These are phyloP conservation scores for Violaceomyces palustris DNA, from an alignment of 1,284 basidiomycete species.

Conservation along the genomic window DNA sequence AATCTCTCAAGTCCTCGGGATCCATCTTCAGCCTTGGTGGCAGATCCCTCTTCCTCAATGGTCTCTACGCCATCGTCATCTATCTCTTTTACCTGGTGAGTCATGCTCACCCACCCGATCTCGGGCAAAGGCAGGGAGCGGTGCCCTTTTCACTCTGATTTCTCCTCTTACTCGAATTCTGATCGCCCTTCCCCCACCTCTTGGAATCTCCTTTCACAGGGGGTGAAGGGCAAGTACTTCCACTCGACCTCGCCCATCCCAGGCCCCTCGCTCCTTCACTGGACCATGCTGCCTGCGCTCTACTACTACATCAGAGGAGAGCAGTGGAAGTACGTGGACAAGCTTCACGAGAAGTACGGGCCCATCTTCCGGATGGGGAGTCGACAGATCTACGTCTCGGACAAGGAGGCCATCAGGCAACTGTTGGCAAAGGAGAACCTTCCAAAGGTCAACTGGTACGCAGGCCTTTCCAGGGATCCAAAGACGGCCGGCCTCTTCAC, in stretches of 20 bases:
- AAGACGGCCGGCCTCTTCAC: constrained; percentile 8
- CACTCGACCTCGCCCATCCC: constrained; percentile 3
- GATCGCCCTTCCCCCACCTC: not conserved
- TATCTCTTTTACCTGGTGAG: not conserved
- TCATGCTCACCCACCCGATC: not conserved
- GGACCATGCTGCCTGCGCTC: constrained; percentile 5
- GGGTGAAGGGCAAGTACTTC: constrained; percentile 2
- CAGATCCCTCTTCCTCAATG: not conserved
- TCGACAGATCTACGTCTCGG: constrained; percentile 7
- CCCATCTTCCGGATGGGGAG: constrained; percentile 5
- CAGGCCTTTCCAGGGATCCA: constrained; percentile 3
- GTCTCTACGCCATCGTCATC: not conserved
- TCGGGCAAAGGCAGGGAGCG: no score
- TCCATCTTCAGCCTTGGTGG: no score
- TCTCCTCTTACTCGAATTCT: not conserved
- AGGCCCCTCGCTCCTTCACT: constrained; percentile 3
- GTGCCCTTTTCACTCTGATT: no score
- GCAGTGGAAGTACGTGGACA: constrained; percentile 6
- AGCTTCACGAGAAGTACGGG: constrained; percentile 3
- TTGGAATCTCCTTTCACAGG: constrained; percentile 1
- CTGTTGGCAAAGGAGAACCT: constrained; percentile 6
- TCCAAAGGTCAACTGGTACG: constrained; percentile 8
- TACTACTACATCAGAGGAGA: constrained; percentile 4
- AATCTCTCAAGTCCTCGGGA: no score
- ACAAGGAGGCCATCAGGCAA: constrained; percentile 5